Percentiles rank a stretch among this genome's conserved stretches.
These are phyloP conservation scores for Nakataea oryzae DNA, from an alignment of 2,329 filamentous ascomycete genomes.

Conservation along the genomic window DNA sequence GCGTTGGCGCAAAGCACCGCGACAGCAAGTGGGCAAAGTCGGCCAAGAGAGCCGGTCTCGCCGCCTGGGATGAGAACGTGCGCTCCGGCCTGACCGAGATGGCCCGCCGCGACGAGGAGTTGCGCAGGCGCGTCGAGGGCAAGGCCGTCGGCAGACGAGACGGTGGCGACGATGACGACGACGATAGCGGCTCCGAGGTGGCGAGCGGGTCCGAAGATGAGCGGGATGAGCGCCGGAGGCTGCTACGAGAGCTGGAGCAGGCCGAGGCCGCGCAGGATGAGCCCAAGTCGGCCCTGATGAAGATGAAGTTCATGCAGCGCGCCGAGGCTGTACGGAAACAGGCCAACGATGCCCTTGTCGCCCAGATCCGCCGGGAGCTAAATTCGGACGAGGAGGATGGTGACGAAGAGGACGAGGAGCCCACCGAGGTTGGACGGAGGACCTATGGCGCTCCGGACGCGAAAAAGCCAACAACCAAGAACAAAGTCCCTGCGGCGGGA, in stretches of 20 bases:
- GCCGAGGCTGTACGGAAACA: conserved; percentile 70
- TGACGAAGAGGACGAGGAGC: conserved; percentile 37
- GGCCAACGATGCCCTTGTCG: conserved; percentile 68
- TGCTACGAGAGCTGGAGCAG: conserved; percentile 37
- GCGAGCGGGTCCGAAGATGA: conserved; percentile 41
- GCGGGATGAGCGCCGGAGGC: conserved; percentile 39
- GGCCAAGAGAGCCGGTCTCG: conserved; percentile 66
- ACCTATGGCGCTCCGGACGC: conserved; percentile 46
- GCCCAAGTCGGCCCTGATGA: conserved; percentile 58
- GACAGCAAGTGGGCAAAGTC: conserved; percentile 91
- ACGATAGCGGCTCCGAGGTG: conserved; percentile 38
- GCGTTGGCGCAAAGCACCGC: conserved; percentile 75
- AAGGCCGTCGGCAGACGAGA: conserved; percentile 3
- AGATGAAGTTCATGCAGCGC: conserved; percentile 91
- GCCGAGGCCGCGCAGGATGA: conserved; percentile 31
- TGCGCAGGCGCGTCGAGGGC: conserved; percentile 62
- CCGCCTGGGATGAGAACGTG: conserved; percentile 83
- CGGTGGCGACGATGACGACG: conserved; percentile 5
- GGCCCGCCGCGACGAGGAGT: conserved; percentile 71
- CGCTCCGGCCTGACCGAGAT: conserved; percentile 69
- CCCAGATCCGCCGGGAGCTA: conserved; percentile 61
- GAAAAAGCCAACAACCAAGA: conserved; percentile 5
- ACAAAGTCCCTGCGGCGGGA: background rate
- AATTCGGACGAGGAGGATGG: conserved; percentile 47
- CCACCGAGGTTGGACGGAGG: conserved; percentile 56